phyloP scores from a whole-genome alignment of 1,139 yeast genomes.

The Pneumocystis canis region DNA sequence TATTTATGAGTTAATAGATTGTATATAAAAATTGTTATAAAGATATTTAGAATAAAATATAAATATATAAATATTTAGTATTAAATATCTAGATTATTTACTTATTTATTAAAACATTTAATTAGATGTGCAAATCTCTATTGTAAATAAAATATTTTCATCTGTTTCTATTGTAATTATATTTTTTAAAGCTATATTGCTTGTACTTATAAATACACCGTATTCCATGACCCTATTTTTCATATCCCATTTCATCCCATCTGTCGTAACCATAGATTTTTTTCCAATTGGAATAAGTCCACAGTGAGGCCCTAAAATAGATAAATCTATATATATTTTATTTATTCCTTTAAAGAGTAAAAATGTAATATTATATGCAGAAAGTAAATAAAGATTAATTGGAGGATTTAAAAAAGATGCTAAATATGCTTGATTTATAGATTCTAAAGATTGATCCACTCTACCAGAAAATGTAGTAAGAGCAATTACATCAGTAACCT shows the following conservation, averaged over 20 bases:
- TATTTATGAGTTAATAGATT: no score
- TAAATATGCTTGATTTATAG: not conserved
- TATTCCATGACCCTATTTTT: not conserved
- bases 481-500: not conserved
- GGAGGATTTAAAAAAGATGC: not conserved
- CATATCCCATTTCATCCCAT: slow-evolving; percentile 1
- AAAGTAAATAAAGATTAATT: not conserved
- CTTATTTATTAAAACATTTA: not conserved
- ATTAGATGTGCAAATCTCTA: slow-evolving; percentile 28
- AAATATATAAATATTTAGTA: no score
- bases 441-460: slow-evolving; percentile 1
- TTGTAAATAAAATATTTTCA: not conserved
- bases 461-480: not conserved
- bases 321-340: not conserved
- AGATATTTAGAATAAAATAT: not conserved
- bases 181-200: not conserved
- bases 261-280: not conserved
- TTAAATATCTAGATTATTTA: not conserved
- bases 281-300: not conserved
- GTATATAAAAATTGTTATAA: no score
- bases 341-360: not conserved
- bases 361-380: not conserved
- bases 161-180: not conserved
- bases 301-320: not conserved
- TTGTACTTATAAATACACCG: not conserved